phyloP scores from a whole-genome alignment of 2,329 filamentous ascomycete species.

The Aspergillus transmontanensis region DNA sequence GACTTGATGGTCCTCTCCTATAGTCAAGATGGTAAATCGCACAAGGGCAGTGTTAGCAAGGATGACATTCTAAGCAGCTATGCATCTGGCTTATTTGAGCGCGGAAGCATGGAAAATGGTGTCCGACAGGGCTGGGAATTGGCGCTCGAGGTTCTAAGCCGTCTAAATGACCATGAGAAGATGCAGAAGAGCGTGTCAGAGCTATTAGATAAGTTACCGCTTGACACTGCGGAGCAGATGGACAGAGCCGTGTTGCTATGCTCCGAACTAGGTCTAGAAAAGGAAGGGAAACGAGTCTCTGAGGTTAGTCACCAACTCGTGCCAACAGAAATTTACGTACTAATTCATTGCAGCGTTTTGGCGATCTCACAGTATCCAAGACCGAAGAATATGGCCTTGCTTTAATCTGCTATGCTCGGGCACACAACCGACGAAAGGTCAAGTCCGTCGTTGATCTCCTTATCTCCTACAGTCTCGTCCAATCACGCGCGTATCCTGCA shows the following conservation, averaged over 20 bases:
- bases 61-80: slow-evolving; percentile 79
- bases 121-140: slow-evolving; percentile 82
- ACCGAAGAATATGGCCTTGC: slow-evolving; percentile 82
- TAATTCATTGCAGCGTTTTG: slow-evolving; percentile 67
- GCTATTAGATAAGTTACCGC: slow-evolving; percentile 71
- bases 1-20: slow-evolving; percentile 82
- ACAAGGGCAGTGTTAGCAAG: slow-evolving; percentile 62
- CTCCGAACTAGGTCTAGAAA: slow-evolving; percentile 73
- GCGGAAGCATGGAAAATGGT: slow-evolving; percentile 37
- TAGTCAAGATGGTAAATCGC: slow-evolving; percentile 57
- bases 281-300: slow-evolving; percentile 77
- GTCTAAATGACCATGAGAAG: slow-evolving; percentile 72
- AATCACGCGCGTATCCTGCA: slow-evolving; percentile 78
- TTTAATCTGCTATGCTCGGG: slow-evolving; percentile 86
- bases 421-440: slow-evolving; percentile 76
- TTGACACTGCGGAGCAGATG: slow-evolving; percentile 70
- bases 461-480: slow-evolving; percentile 82
- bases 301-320: slow-evolving; percentile 62
- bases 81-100: slow-evolving; percentile 62
- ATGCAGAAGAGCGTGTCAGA: slow-evolving; percentile 75
- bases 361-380: slow-evolving; percentile 71
- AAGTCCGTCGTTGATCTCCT: slow-evolving; percentile 84
- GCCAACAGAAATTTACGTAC: slow-evolving; percentile 5
- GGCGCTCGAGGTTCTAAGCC: slow-evolving; percentile 77
- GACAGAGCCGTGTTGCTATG: slow-evolving; percentile 81